Evolutionary conservation across 2,329 filamentous ascomycete species (phyloP), one percentile per base, ranked within the genome.

Genomic region (Nannizziopsis barbatae): DNA sequence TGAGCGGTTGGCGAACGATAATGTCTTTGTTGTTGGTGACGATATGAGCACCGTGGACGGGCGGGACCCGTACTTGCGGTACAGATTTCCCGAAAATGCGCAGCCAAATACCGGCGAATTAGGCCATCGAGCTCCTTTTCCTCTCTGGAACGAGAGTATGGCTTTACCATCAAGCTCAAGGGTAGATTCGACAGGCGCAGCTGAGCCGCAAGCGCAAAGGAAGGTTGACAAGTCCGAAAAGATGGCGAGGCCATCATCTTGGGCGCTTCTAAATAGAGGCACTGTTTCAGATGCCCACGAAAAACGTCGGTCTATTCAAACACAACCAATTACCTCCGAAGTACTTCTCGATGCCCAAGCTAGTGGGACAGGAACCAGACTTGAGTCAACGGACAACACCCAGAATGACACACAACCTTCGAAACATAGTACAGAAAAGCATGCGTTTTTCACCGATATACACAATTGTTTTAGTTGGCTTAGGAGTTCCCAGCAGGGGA

Each of bases 251-350:
- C 36, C 42, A 6, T 38, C 47, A 2, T 50, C 45, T 9, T 59
- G 60, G 47, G 59, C 59, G 42, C 54, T 69, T 1, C 53, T 69
- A 11, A 60, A 56, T 12, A 58, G 50, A 41, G 45, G 50, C 12
- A 20, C 45, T 5, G 50, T 55, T 27, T 33, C 49, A 14, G 40
- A 43, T 9, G 42, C 56, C 1, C 49, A 54, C 7, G 35, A 17
- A 14, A 44, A 50, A 27, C 18, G 17, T 9, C 43, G 44, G 10
- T 53, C 54, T 14, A 64, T 67, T 22, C 50, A 58, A 5, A 68
- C 65, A 2, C 60, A 62, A 2, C 64, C 67, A 15, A 53, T 70
- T 1, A 62, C 69, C 17, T 67, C 65, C 0, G 66, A 69, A 53
- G 57, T 65, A 8, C 59, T 62, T 48, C 52, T 69, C 6, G 64